These are phyloP conservation scores for Blastobotrys petasosporus DNA, from an alignment of 1,139 yeast species.

Conservation along the genomic window DNA sequence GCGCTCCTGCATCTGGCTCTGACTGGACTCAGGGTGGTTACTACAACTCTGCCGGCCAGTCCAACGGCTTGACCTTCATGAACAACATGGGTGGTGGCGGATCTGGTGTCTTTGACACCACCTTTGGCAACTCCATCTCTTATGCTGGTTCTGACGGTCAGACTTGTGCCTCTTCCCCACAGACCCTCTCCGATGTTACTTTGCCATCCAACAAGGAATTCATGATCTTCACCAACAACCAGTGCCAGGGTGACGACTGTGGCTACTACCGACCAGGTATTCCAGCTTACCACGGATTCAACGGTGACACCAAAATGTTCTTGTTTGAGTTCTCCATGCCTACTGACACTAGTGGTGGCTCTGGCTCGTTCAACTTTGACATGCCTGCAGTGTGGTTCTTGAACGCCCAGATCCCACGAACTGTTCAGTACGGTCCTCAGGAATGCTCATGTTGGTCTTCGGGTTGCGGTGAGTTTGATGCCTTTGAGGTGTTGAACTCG, in stretches of 20 bases:
- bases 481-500: constrained; percentile 71
- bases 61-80: constrained; percentile 73
- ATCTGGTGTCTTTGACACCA: constrained; percentile 76
- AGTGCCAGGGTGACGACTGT: constrained; percentile 63
- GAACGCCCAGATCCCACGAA: constrained; percentile 92
- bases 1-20: constrained; percentile 27
- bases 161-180: constrained; percentile 55
- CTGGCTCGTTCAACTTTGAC: constrained; percentile 50
- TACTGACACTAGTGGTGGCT: constrained; percentile 42
- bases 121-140: constrained; percentile 85
- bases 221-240: constrained; percentile 63
- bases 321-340: constrained; percentile 93
- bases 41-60: constrained; percentile 55
- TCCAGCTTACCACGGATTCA: constrained; percentile 89
- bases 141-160: constrained; percentile 71
- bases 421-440: constrained; percentile 75
- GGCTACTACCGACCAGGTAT: constrained; percentile 81
- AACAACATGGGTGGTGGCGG: constrained; percentile 70
- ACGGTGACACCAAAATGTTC: constrained; percentile 66
- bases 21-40: constrained; percentile 74
- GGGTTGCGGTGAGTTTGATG: constrained; percentile 95
- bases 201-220: constrained; percentile 69
- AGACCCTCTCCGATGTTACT: constrained; percentile 57
- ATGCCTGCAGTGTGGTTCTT: constrained; percentile 97
- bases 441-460: constrained; percentile 91